A percentile compares a stretch with the other conserved stretches of the same genome.
Conservation (phyloP, 768 basidiomycete species). For the Leccinum imitatum region DNA sequence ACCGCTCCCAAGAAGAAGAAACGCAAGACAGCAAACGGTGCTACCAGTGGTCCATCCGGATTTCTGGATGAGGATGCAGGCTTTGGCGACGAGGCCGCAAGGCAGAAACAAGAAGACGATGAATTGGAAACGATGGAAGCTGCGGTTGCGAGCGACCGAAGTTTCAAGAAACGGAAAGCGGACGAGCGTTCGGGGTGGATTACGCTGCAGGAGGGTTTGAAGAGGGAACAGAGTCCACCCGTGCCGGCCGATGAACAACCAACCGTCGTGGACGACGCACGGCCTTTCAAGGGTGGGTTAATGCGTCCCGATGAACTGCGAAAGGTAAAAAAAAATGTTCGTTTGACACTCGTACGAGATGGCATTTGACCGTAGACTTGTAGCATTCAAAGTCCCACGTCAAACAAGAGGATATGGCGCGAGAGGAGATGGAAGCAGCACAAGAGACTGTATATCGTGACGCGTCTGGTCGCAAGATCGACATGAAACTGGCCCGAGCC, state of each 20-base stretch:
- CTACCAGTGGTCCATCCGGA: conserved; percentile 29
- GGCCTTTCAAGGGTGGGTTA: conserved; percentile 69
- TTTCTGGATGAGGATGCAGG: conserved; percentile 71
- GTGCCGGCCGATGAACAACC: conserved; percentile 70
- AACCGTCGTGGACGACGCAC: conserved; percentile 47
- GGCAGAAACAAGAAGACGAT: conserved; percentile 59
- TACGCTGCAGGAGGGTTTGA: conserved; percentile 55
- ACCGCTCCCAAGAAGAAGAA: conserved; percentile 61
- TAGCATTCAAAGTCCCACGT: conserved; percentile 42
- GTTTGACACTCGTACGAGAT: background rate
- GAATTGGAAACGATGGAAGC: conserved; percentile 55
- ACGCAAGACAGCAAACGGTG: conserved; percentile 47
- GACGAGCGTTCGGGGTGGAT: conserved; percentile 63
- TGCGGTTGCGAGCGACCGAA: conserved; percentile 70
- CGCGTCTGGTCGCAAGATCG: conserved; percentile 81
- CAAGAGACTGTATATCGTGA: conserved; percentile 97
- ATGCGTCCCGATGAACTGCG: conserved; percentile 74
- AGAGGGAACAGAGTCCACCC: conserved; percentile 49
- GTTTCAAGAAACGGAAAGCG: conserved; percentile 74
- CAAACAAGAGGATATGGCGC: conserved; percentile 38
- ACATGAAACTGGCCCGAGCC: conserved; percentile 79
- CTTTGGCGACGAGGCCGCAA: conserved; percentile 53
- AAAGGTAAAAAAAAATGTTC: conserved; percentile 39
- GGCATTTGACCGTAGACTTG: background rate
- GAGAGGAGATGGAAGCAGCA: conserved; percentile 53